Evolutionary conservation across 23 red algal genomes (phyloP).

Genomic region (Gracilaria caudata): DNA sequence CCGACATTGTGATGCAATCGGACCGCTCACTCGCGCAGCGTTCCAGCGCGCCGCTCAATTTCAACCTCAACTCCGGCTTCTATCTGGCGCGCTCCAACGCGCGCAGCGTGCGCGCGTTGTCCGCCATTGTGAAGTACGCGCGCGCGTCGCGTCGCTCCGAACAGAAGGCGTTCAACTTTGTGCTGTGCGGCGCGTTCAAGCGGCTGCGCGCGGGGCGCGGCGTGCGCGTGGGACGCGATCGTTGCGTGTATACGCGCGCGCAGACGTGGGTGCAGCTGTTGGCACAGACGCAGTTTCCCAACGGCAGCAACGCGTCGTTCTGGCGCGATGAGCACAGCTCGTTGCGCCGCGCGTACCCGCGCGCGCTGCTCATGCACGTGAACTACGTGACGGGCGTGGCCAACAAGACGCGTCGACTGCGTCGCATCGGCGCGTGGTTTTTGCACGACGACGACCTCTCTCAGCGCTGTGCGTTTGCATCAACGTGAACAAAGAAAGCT

Average conservation of each 20-base stretch:
- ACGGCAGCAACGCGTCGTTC: constrained; percentile 67
- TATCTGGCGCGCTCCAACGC: constrained; percentile 61
- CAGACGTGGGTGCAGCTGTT: constrained; percentile 31
- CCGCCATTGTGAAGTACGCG: constrained; percentile 65
- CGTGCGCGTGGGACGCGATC: constrained; percentile 19
- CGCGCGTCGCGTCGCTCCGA: constrained; percentile 69
- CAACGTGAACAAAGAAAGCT: constrained; percentile 14
- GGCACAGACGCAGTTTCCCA: constrained; percentile 55
- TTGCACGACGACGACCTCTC: not conserved
- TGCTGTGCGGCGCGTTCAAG: constrained; percentile 89
- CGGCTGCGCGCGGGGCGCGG: constrained; percentile 62
- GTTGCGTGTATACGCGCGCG: constrained; percentile 28
- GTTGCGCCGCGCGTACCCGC: constrained; percentile 10
- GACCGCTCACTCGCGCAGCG: constrained; percentile 31
- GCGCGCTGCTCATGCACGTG: constrained; percentile 69
- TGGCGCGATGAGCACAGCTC: constrained; percentile 38
- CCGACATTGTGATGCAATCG: constrained; percentile 63
- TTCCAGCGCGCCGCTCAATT: constrained; percentile 45
- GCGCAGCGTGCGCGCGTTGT: constrained; percentile 52
- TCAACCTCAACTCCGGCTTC: constrained; percentile 86
- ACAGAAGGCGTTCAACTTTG: constrained; percentile 91
- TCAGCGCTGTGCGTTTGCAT: not conserved
- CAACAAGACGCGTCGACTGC: constrained; percentile 60
- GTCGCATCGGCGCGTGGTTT: constrained; percentile 59
- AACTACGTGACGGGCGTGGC: constrained; percentile 77